Conservation (phyloP, 257 asterid genomes). For the Nicotiana benthamiana region DNA sequence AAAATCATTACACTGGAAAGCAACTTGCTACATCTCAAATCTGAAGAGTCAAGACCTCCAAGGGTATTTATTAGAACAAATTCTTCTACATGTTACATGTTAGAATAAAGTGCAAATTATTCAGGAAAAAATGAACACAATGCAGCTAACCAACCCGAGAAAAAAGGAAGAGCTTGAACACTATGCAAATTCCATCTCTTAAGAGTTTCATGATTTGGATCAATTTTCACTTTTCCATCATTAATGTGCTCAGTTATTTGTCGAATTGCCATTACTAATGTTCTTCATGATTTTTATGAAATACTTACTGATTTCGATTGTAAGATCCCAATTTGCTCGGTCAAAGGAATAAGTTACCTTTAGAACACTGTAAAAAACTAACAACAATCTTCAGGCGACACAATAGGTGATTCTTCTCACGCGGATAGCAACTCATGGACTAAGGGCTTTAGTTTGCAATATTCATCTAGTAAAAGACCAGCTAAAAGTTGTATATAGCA, state of each 20-base stretch:
- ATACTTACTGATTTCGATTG: not conserved
- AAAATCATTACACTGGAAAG: not conserved
- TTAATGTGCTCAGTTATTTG: not conserved
- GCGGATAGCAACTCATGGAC: not conserved
- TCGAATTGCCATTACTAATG: not conserved
- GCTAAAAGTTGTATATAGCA: not conserved
- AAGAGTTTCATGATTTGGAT: not conserved
- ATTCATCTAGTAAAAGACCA: not conserved
- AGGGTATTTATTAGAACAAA: not conserved
- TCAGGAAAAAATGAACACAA: not conserved
- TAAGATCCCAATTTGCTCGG: not conserved
- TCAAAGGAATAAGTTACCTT: not conserved
- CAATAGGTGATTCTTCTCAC: not conserved
- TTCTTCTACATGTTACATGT: not conserved
- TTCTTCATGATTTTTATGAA: not conserved
- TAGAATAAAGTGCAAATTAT: not conserved
- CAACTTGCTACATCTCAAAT: not conserved
- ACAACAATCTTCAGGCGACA: not conserved
- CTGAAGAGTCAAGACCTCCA: not conserved
- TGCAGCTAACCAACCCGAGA: not conserved
- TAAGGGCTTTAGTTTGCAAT: not conserved
- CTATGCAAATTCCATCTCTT: not conserved
- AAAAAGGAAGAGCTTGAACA: not conserved
- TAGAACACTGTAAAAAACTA: not conserved
- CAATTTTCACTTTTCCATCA: not conserved